Evolutionary conservation across 2,329 filamentous ascomycete genomes (phyloP).

Genomic region (Colletotrichum sidae): DNA sequence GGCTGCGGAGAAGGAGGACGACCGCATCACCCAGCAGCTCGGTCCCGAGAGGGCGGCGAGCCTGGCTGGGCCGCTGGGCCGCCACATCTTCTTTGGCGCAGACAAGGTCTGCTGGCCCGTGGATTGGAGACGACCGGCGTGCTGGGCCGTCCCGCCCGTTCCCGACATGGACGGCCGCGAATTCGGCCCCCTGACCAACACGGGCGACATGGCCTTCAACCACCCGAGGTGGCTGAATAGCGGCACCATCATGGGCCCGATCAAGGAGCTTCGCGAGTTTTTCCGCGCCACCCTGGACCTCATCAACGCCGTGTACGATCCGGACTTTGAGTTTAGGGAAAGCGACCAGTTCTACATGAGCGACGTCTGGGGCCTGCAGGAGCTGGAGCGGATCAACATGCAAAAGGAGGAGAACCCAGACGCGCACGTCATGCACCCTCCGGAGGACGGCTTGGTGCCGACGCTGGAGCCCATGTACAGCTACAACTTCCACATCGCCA

Average conservation of each 20-base stretch:
- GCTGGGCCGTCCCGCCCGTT: constrained; percentile 52
- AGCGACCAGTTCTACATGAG: constrained; percentile 58
- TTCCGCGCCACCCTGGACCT: constrained; percentile 46
- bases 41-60: constrained; percentile 50
- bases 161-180: constrained; percentile 46
- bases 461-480: constrained; percentile 36
- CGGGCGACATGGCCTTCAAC: constrained; percentile 44
- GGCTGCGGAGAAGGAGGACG: constrained; percentile 64
- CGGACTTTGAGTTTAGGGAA: constrained; percentile 46
- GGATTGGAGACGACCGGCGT: constrained; percentile 50
- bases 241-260: constrained; percentile 57
- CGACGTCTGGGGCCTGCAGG: constrained; percentile 56
- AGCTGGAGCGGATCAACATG: constrained; percentile 51
- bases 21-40: constrained; percentile 61
- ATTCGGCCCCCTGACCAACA: constrained; percentile 51
- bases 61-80: constrained; percentile 46
- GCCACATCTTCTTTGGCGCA: constrained; percentile 57
- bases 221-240: constrained; percentile 58
- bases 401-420: constrained; percentile 40
- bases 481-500: constrained; percentile 48
- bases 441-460: constrained; percentile 40
- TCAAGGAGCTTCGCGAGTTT: constrained; percentile 45
- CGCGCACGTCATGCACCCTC: constrained; percentile 33
- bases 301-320: constrained; percentile 49
- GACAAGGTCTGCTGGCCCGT: constrained; percentile 59